Conservation (phyloP, 345 rosid genomes). For the Euclidium syriacum region DNA sequence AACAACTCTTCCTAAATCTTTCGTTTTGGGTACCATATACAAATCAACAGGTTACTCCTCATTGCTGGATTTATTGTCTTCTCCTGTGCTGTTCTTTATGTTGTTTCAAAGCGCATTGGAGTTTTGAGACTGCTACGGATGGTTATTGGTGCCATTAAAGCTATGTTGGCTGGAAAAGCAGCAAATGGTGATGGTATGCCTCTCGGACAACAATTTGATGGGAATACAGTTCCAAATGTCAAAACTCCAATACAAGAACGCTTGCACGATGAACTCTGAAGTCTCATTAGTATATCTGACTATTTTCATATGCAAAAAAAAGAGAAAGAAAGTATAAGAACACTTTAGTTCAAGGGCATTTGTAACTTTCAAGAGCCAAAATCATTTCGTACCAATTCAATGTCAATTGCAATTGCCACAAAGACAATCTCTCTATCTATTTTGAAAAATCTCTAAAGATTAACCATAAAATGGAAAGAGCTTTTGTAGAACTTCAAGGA, state of each 20-base stretch:
- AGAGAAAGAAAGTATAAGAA: not conserved
- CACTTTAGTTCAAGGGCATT: not conserved
- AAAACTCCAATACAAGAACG: constrained; percentile 41
- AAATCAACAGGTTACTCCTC: constrained; percentile 64
- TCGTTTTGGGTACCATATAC: not conserved
- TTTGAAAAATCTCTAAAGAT: not conserved
- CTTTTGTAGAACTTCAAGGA: constrained; percentile 2
- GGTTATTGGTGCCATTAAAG: constrained; percentile 72
- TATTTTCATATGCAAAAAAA: not conserved
- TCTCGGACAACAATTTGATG: constrained; percentile 33
- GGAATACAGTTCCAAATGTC: constrained; percentile 38
- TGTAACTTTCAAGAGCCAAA: not conserved
- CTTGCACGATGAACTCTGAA: constrained; percentile 73
- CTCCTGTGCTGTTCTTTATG: constrained; percentile 76
- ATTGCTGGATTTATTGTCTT: constrained; percentile 58
- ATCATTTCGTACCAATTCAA: not conserved
- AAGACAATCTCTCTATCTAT: not conserved
- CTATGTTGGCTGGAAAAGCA: constrained; percentile 54
- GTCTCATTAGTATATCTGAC: no score
- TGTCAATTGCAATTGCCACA: not conserved
- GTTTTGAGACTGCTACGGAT: constrained; percentile 65
- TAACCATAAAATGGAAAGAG: not conserved
- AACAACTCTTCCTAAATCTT: not conserved
- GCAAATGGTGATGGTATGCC: constrained; percentile 37
- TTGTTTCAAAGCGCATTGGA: constrained; percentile 80